These are phyloP conservation scores for Aspergillus nomiae DNA, from an alignment of 2,329 filamentous ascomycete genomes.

Conservation along the genomic window DNA sequence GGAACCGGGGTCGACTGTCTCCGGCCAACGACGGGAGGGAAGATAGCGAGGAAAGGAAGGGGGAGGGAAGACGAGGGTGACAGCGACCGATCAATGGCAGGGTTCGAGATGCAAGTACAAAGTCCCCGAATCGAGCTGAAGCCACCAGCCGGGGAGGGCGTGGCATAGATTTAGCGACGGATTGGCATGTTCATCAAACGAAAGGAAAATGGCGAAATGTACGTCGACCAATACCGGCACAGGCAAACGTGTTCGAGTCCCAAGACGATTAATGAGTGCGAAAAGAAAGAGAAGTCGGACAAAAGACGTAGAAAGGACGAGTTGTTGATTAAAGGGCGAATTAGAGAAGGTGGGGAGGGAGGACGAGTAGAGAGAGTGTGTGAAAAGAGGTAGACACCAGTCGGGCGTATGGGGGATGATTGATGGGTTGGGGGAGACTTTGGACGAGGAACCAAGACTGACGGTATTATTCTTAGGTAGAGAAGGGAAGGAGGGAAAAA, in stretches of 20 bases:
- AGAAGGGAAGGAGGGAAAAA: background rate
- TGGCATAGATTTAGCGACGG: slow-evolving; percentile 27
- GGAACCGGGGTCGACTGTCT: slow-evolving; percentile 5
- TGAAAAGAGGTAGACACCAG: background rate
- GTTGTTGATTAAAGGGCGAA: slow-evolving; percentile 7
- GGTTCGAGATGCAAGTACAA: slow-evolving; percentile 7
- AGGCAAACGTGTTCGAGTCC: background rate
- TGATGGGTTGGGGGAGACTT: background rate
- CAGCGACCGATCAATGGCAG: slow-evolving; percentile 11
- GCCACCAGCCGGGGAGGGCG: slow-evolving; percentile 26
- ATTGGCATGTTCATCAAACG: slow-evolving; percentile 26
- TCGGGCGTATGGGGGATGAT: slow-evolving; percentile 5
- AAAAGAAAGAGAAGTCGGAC: slow-evolving; percentile 6
- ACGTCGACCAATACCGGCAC: background rate
- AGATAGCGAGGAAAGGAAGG: slow-evolving; percentile 13
- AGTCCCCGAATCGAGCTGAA: slow-evolving; percentile 16
- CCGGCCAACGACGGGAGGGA: slow-evolving; percentile 8
- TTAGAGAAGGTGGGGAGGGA: slow-evolving; percentile 6
- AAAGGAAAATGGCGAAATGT: slow-evolving; percentile 5
- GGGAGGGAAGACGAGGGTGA: background rate
- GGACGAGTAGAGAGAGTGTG: background rate
- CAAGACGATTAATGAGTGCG: background rate
- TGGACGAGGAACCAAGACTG: background rate
- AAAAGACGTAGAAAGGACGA: background rate
- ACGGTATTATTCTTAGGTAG: background rate